These are phyloP conservation scores for Filosporella fistucella DNA, from an alignment of 495 filamentous ascomycete genomes.

Conservation along the genomic window DNA sequence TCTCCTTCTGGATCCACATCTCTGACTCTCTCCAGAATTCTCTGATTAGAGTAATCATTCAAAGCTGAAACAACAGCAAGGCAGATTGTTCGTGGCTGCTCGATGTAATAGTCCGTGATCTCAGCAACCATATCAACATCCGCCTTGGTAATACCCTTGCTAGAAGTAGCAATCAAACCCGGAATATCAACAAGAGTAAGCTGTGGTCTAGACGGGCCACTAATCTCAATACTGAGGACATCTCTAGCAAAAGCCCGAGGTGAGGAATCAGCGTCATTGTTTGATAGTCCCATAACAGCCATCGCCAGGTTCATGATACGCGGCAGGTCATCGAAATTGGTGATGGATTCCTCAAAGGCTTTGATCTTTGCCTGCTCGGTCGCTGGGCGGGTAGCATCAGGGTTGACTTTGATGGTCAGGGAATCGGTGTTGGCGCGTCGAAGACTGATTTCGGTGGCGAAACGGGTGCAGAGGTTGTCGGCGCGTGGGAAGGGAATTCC, in stretches of 20 bases:
- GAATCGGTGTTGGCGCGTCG: slow-evolving; percentile 26
- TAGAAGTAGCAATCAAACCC: slow-evolving; percentile 47
- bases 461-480: slow-evolving; percentile 45
- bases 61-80: slow-evolving; percentile 52
- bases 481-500: slow-evolving; percentile 49
- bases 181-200: slow-evolving; percentile 66
- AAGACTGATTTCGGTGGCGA: slow-evolving; percentile 48
- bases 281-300: slow-evolving; percentile 30
- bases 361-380: slow-evolving; percentile 24
- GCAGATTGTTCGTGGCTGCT: slow-evolving; percentile 47
- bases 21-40: slow-evolving; percentile 36
- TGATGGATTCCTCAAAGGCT: slow-evolving; percentile 29
- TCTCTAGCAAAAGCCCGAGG: slow-evolving; percentile 49
- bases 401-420: slow-evolving; percentile 33
- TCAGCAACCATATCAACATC: slow-evolving; percentile 44
- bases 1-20: slow-evolving; percentile 37
- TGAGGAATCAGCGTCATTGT: background rate
- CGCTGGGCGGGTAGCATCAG: slow-evolving; percentile 25
- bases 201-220: slow-evolving; percentile 53
- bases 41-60: slow-evolving; percentile 44
- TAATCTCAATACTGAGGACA: slow-evolving; percentile 59
- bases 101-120: slow-evolving; percentile 56
- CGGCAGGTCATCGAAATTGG: slow-evolving; percentile 36
- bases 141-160: slow-evolving; percentile 33
- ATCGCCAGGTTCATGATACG: slow-evolving; percentile 38